A percentile compares a stretch with the other conserved stretches of the same genome.
phyloP scores from a whole-genome alignment of 495 filamentous ascomycete species.

The Chlorociboria aeruginascens region DNA sequence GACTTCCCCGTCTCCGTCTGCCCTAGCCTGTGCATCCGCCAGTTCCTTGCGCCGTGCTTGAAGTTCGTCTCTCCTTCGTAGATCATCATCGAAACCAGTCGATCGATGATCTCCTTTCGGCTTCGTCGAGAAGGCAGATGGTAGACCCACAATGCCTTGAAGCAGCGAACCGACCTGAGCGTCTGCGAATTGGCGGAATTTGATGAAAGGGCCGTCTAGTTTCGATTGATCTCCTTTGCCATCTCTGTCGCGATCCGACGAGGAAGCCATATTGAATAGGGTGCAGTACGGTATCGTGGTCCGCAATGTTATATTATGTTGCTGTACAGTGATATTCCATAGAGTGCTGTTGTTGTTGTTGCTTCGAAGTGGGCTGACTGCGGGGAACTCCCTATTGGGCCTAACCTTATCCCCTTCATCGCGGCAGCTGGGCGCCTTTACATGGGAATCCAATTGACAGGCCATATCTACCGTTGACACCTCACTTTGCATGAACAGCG shows the following conservation, averaged over 20 bases:
- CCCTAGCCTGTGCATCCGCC: slow-evolving; percentile 7
- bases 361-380: background rate
- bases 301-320: too few species aligned
- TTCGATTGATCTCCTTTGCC: slow-evolving; percentile 3
- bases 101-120: slow-evolving; percentile 4
- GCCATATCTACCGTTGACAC: background rate
- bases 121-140: slow-evolving; percentile 19
- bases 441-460: background rate
- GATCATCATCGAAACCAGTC: slow-evolving; percentile 15
- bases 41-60: slow-evolving; percentile 10
- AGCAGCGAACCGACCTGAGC: slow-evolving; percentile 24
- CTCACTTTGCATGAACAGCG: slow-evolving; percentile 3
- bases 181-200: slow-evolving; percentile 32
- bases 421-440: background rate
- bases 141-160: slow-evolving; percentile 23
- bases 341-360: background rate
- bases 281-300: too few species aligned
- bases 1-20: slow-evolving; percentile 1
- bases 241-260: slow-evolving; percentile 11
- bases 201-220: slow-evolving; percentile 28
- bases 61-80: slow-evolving; percentile 15
- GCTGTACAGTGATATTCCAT: background rate
- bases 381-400: background rate
- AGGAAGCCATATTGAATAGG: slow-evolving; percentile 13
- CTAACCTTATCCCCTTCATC: background rate